These are phyloP conservation scores for Sordariomycetes sp. DNA, from an alignment of 2,329 filamentous ascomycete species.

Conservation along the genomic window DNA sequence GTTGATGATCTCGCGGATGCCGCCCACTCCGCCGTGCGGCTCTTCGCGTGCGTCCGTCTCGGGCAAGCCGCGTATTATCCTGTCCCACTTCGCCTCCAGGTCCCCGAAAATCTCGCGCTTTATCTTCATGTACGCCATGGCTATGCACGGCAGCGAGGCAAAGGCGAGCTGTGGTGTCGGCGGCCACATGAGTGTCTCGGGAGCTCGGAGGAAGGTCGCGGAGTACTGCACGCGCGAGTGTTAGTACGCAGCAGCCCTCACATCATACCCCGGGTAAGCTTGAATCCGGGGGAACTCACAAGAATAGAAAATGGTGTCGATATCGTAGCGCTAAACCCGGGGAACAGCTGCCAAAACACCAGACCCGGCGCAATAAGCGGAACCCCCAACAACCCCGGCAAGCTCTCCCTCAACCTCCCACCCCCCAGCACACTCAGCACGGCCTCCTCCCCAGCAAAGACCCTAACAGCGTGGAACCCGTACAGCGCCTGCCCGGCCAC, in stretches of 20 bases:
- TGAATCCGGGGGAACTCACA: neutral
- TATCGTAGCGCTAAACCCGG: neutral
- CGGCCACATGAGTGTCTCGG: constrained; percentile 39
- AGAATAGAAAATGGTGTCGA: constrained; percentile 1
- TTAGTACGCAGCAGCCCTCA: neutral
- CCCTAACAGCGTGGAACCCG: constrained; percentile 35
- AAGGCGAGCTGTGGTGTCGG: constrained; percentile 41
- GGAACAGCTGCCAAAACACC: constrained; percentile 1
- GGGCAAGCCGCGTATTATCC: constrained; percentile 28
- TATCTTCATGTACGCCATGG: constrained; percentile 32
- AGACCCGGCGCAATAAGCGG: constrained; percentile 30
- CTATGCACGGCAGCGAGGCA: constrained; percentile 34
- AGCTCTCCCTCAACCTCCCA: constrained; percentile 8
- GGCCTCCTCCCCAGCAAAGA: constrained; percentile 39
- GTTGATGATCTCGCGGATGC: constrained; percentile 22
- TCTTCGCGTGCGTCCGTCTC: constrained; percentile 5
- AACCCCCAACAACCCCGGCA: constrained; percentile 18
- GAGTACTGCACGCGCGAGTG: constrained; percentile 32
- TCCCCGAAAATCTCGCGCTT: constrained; percentile 33
- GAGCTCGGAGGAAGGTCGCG: constrained; percentile 31
- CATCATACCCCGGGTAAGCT: neutral
- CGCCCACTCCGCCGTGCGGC: neutral
- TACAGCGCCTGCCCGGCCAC: constrained; percentile 43
- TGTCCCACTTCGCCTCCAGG: constrained; percentile 37
- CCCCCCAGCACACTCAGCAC: constrained; percentile 29